Evolutionary conservation across 176 grass and related monocot species (phyloP).

Genomic region (Melocanna baccifera): DNA sequence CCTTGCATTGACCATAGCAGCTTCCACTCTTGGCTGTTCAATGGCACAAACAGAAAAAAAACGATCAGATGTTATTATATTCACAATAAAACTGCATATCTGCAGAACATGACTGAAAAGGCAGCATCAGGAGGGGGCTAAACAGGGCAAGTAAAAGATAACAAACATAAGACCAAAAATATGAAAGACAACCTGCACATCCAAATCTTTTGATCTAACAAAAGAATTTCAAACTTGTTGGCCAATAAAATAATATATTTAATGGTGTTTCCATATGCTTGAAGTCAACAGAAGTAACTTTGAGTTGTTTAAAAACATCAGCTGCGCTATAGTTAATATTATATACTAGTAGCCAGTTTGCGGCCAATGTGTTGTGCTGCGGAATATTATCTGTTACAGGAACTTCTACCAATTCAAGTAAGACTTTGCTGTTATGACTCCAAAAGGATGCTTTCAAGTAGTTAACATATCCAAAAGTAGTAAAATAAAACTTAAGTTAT

Average conservation of each 20-base stretch:
- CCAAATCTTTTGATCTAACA: not conserved
- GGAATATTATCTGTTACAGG: not conserved
- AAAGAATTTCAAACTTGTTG: not conserved
- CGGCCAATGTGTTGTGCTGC: not conserved
- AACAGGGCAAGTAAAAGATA: not conserved
- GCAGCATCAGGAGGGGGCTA: not conserved
- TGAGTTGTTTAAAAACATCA: conserved; percentile 12
- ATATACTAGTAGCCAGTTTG: not conserved
- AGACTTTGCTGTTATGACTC: not conserved
- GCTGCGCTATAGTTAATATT: not conserved
- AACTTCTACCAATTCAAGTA: not conserved
- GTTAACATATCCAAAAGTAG: not conserved
- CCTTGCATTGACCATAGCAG: conserved; percentile 94
- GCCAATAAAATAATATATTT: not conserved
- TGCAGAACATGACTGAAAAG: not conserved
- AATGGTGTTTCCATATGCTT: not conserved
- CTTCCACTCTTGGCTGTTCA: conserved; percentile 90
- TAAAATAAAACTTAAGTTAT: not conserved
- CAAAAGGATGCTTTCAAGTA: not conserved
- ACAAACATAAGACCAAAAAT: not conserved
- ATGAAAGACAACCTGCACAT: not conserved
- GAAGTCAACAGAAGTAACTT: not conserved
- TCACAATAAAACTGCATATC: not conserved
- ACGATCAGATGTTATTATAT: not conserved
- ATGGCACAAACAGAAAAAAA: not conserved